Evolutionary conservation across 352 stramenopile species (phyloP).

Genomic region (Pythium scleroteichum): DNA sequence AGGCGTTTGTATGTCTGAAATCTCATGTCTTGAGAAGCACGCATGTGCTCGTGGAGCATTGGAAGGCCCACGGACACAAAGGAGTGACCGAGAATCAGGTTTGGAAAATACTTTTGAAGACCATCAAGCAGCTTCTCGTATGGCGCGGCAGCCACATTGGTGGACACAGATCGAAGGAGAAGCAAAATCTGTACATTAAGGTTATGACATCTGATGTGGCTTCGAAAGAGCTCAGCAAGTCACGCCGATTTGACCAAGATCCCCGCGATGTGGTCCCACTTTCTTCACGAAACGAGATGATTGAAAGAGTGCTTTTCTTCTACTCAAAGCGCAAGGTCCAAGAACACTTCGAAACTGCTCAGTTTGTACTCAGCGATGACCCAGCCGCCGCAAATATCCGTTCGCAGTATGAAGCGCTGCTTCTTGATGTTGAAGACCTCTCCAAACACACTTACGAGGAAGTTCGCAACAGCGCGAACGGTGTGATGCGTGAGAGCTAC

Average conservation of each 20-base stretch:
- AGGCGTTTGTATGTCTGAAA: slow-evolving; percentile 45
- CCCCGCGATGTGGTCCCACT: slow-evolving; percentile 34
- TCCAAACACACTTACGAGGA: slow-evolving; percentile 61
- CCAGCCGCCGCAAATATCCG: slow-evolving; percentile 4
- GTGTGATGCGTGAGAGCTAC: slow-evolving; percentile 51
- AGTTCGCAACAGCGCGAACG: slow-evolving; percentile 39
- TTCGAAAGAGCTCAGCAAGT: slow-evolving; percentile 44
- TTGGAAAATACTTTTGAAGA: slow-evolving; percentile 46
- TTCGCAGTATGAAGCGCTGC: slow-evolving; percentile 42
- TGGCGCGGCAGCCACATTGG: slow-evolving; percentile 53
- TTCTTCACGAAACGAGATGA: slow-evolving; percentile 65
- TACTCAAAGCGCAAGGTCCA: slow-evolving; percentile 58
- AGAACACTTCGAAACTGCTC: slow-evolving; percentile 61
- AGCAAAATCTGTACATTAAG: slow-evolving; percentile 56
- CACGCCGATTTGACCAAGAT: slow-evolving; percentile 21
- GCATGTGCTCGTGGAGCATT: slow-evolving; percentile 49
- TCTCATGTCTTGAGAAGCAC: slow-evolving; percentile 39
- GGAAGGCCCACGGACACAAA: slow-evolving; percentile 40
- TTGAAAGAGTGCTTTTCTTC: slow-evolving; percentile 67
- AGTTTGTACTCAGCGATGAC: slow-evolving; percentile 36
- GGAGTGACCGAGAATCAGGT: slow-evolving; percentile 61
- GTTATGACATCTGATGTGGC: slow-evolving; percentile 49
- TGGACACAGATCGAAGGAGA: slow-evolving; percentile 42
- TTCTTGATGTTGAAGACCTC: slow-evolving; percentile 49
- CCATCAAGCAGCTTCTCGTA: slow-evolving; percentile 53